A percentile compares a stretch with the other conserved stretches of the same genome.
Conservation (phyloP, 2,329 filamentous ascomycete species). For the Fusarium agapanthi region DNA sequence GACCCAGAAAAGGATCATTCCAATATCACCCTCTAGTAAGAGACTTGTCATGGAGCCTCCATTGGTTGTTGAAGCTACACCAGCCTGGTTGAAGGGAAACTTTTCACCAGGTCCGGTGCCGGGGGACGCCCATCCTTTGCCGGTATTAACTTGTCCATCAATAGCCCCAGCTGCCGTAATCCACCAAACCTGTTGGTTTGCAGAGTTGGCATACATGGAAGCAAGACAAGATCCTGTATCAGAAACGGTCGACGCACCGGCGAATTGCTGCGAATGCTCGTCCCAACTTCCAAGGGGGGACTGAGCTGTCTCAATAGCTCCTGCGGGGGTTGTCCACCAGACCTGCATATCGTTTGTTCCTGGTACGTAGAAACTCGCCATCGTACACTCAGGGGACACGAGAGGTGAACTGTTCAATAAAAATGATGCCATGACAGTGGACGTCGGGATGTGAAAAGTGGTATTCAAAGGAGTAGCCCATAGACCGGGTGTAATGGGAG, state of each 20-base stretch:
- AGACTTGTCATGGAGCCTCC: not conserved
- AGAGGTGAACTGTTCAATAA: no score
- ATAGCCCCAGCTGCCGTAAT: not conserved
- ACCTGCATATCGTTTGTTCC: no score
- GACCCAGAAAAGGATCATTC: not conserved
- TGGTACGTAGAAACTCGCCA: no score
- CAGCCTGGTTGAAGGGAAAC: not conserved
- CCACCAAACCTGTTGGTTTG: not conserved
- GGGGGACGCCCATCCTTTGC: not conserved
- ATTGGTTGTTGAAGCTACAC: not conserved
- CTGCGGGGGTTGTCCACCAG: not conserved
- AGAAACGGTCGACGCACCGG: not conserved
- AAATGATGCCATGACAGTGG: no score
- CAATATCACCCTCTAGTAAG: not conserved
- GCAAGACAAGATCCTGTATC: not conserved
- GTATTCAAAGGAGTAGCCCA: not conserved
- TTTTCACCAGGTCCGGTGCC: not conserved
- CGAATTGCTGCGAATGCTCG: not conserved
- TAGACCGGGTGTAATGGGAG: not conserved
- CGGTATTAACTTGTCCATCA: not conserved
- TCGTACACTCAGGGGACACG: no score
- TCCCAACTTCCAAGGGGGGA: not conserved
- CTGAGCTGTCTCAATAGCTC: not conserved
- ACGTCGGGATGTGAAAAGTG: not conserved
- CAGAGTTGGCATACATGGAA: not conserved